Conservation (phyloP, 2,329 filamentous ascomycete genomes). For the Rhytidhysteron rufulum region DNA sequence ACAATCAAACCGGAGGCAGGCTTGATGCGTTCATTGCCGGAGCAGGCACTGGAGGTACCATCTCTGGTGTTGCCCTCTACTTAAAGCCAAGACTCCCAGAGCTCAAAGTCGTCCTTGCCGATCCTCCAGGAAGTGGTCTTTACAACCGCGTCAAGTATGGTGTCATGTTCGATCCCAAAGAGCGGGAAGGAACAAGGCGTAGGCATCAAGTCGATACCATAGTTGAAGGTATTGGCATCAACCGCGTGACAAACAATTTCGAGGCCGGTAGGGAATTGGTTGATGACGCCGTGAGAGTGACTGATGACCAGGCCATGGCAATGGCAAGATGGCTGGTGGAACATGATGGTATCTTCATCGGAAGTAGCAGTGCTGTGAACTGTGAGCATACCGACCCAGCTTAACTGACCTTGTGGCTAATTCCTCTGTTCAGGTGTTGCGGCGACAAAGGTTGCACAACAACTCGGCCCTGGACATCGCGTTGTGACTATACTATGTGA, state of each 20-base stretch:
- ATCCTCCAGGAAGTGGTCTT: conserved; percentile 89
- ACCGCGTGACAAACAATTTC: conserved; percentile 90
- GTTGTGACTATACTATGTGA: conserved; percentile 86
- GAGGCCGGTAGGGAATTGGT: conserved; percentile 81
- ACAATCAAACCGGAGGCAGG: conserved; percentile 66
- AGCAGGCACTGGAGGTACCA: conserved; percentile 90
- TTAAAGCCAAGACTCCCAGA: conserved; percentile 69
- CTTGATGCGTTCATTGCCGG: conserved; percentile 89
- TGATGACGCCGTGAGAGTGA: conserved; percentile 85
- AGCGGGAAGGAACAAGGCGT: conserved; percentile 84
- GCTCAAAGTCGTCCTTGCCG: conserved; percentile 75
- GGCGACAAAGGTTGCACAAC: conserved; percentile 64
- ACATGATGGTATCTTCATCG: conserved; percentile 89
- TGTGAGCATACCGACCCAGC: conserved; percentile 50
- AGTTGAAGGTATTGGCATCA: conserved; percentile 94
- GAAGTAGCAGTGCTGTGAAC: conserved; percentile 95
- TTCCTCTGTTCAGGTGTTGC: conserved; percentile 54
- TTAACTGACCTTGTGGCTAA: neutral
- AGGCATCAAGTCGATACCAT: conserved; percentile 92
- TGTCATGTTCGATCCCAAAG: conserved; percentile 89
- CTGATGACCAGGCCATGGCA: conserved; percentile 78
- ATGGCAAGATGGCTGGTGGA: conserved; percentile 98
- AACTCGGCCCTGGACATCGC: conserved; percentile 56
- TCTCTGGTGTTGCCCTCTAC: conserved; percentile 79
- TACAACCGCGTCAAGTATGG: conserved; percentile 90